Conservation (phyloP, 768 basidiomycete species). For the Solioccasus polychromus region DNA sequence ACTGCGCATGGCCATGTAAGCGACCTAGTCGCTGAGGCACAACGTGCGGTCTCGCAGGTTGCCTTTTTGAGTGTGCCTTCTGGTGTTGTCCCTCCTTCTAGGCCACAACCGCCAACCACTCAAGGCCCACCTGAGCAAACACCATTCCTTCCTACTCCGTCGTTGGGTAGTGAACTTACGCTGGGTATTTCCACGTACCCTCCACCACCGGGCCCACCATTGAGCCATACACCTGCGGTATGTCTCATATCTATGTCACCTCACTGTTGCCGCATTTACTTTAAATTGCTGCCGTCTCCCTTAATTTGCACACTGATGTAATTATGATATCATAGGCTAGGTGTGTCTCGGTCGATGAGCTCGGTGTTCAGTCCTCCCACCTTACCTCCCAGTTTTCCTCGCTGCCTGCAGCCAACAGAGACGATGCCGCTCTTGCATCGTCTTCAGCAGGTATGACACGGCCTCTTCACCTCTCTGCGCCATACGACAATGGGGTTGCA, state of each 20-base stretch:
- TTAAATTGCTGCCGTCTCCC: slow-evolving; percentile 9
- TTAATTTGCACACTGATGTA: slow-evolving; percentile 13
- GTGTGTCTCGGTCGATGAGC: slow-evolving; percentile 27
- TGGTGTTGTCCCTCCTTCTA: slow-evolving; percentile 4
- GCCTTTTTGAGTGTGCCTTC: slow-evolving; percentile 42
- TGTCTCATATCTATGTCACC: slow-evolving; percentile 11
- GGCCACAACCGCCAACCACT: slow-evolving; percentile 2
- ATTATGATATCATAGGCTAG: slow-evolving; percentile 9
- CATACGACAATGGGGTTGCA: slow-evolving; percentile 4
- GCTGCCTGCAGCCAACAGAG: slow-evolving; percentile 49
- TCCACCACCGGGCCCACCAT: slow-evolving; percentile 10
- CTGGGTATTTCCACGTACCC: slow-evolving; percentile 14
- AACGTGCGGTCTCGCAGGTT: slow-evolving; percentile 53
- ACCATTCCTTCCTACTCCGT: slow-evolving; percentile 32
- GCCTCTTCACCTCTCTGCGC: slow-evolving; percentile 9
- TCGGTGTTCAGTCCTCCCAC: slow-evolving; percentile 17
- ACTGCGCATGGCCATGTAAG: slow-evolving; percentile 62
- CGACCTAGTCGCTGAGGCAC: slow-evolving; percentile 59
- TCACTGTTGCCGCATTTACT: slow-evolving; percentile 15
- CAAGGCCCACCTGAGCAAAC: slow-evolving; percentile 3
- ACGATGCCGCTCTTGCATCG: slow-evolving; percentile 23
- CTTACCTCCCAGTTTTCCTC: slow-evolving; percentile 53
- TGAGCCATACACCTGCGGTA: slow-evolving; percentile 19
- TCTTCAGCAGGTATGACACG: slow-evolving; percentile 8
- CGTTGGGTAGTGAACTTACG: slow-evolving; percentile 30